Base-by-base conservation (phyloP, 441 rosid species). In the Eutrema salsugineum region DNA sequence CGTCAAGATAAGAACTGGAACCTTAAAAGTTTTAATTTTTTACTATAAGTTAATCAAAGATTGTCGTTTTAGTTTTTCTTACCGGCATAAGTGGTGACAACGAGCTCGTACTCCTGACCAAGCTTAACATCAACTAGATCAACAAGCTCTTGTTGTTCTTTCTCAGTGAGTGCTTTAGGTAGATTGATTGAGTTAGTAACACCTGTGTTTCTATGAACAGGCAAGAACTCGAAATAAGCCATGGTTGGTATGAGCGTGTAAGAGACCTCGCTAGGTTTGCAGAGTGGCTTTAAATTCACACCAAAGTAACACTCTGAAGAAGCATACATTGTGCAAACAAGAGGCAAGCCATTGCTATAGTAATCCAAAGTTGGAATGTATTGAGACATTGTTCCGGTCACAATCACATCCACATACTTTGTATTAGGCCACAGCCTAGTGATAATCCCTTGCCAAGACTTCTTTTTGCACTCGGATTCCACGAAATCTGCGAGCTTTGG, bases 341-440 rank as follows among this genome's bases (percentile, higher is more conserved):
- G 86, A 36, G 91, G 91, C 71, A 87, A 78, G 17, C 81, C 80
- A 44, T 81, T 80, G 71, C 88, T 87, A 50, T 87, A 83, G 62
- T 77, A 87, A 75, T 87, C 91, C 46, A 87, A 83, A 42, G 85
- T 84, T 33, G 87, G 88, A 65, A 87, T 87, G 53, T 87, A 87
- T 70, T 87, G 91, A 57, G 88, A 87, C 91, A 87, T 87, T n/a
- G 91, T 80, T 63, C 91, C 91, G 8, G 91, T 87, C 75, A 85
- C 91, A 72, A 87, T 85, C 47, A 87, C 91, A 78, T 87, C 91
- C 67, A 87, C 94, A 81, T 91, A 91, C 81, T 91, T 93, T 1
- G 97, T 87, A 74, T 91, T 91, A 16, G 97, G 98, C 98, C 98
- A 93, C 8, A 93, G 53, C 81, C 87, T 84, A 17, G 93, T 88